Evolutionary conservation across 2,329 filamentous ascomycete genomes (phyloP), one percentile per base, ranked within the genome.

Genomic region (Ceratocystis diversiconidia): DNA sequence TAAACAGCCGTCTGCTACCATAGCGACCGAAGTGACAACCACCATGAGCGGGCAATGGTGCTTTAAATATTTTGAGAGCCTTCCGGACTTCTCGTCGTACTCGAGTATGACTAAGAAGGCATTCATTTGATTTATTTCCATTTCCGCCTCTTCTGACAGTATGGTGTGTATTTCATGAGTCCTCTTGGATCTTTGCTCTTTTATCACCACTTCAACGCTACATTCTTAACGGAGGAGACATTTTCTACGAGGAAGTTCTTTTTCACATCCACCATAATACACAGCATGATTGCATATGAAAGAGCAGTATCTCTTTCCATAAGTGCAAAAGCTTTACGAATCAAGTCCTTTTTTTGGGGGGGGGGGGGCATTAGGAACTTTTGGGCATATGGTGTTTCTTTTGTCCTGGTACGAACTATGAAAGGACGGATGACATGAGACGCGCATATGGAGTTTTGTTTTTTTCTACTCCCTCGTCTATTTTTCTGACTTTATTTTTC

Each of bases 401-500:
- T 57, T 57, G 52, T 25, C 52, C 30, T 3, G 52, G 15, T 17
- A 32, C 17, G 52, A 57, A 28, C n/a, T 52, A 57, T 5, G 7
- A 25, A n/a, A 44, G 43, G 10, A 46, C 60, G 15, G 60, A 19
- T 22, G n/a, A 15, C 36, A 41, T 41, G 7, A 48, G 46, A 48
- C 46, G 46, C 17, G 48, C 48, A 22, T 8, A 22, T 6, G 22
- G 48, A 22, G 48, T 8, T 22, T 50, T 50, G 15, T 19, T 41
- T 41, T 57, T 19, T 64, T 30, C 22, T 62, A 15, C 36, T 50
- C 36, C 32, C 43, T 65, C 28, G 46, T 36, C 17, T 48, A 17
- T 48, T 60, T 46, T 46, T 36, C 28, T 44, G 10, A 55, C 50
- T 25, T 65, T 22, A 5, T 57, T 55, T 61, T 50, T 65, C 43